These are phyloP conservation scores for Mycena rebaudengoi DNA, from an alignment of 768 basidiomycete species.

Conservation along the genomic window DNA sequence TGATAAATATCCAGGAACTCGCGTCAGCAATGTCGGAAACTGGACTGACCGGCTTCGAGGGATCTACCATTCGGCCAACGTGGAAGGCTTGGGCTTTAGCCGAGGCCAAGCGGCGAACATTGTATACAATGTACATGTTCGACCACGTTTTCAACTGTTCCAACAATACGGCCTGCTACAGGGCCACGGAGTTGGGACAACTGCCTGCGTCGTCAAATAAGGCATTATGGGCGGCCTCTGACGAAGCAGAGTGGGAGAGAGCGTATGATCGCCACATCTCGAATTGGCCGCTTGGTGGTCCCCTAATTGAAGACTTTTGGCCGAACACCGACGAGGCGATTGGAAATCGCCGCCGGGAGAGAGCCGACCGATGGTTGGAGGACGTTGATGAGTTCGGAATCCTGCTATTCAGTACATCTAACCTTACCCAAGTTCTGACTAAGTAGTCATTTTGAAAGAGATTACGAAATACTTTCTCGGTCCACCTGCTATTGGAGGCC, in stretches of 20 bases:
- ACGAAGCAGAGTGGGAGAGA: not conserved
- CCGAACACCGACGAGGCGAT: not conserved
- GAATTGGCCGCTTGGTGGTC: slow-evolving; percentile 7
- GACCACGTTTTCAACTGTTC: slow-evolving; percentile 13
- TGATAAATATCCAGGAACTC: slow-evolving; percentile 22
- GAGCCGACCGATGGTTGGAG: slow-evolving; percentile 11
- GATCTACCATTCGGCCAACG: not conserved
- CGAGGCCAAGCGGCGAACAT: slow-evolving; percentile 20
- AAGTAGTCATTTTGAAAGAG: no score
- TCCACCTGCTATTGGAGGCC: no score
- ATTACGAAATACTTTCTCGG: no score
- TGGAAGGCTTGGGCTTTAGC: slow-evolving; percentile 18
- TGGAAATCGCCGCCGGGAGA: not conserved
- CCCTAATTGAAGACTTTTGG: slow-evolving; percentile 17
- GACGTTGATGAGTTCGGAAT: slow-evolving; percentile 23
- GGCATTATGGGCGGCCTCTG: slow-evolving; percentile 10
- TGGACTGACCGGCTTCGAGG: not conserved
- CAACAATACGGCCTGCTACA: slow-evolving; percentile 7
- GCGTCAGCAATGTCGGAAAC: slow-evolving; percentile 10
- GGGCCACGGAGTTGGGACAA: slow-evolving; percentile 15
- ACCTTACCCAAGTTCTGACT: not conserved
- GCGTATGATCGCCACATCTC: not conserved
- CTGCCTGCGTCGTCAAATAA: slow-evolving; percentile 2
- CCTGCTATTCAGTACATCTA: slow-evolving; percentile 10
- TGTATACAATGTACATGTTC: slow-evolving; percentile 18